Evolutionary conservation across 805 yeast species (phyloP).

Genomic region (Candida nitratophila): DNA sequence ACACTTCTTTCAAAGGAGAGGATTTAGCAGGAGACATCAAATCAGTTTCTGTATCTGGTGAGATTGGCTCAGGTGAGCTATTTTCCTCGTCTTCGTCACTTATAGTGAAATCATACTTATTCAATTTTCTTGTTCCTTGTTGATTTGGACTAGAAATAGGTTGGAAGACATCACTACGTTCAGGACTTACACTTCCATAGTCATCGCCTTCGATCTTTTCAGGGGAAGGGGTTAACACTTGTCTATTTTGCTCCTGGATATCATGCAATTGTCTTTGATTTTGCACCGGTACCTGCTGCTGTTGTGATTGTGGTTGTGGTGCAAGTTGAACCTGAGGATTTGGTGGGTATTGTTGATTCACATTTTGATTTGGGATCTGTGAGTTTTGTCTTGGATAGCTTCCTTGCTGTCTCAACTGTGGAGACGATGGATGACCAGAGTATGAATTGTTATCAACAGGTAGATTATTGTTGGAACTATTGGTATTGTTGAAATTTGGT

Average conservation of each 20-base stretch:
- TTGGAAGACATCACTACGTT: conserved; percentile 6
- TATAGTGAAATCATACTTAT: conserved; percentile 17
- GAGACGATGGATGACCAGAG: not conserved
- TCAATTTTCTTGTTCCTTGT: conserved; percentile 14
- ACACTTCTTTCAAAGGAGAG: conserved; percentile 1
- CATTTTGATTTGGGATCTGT: not conserved
- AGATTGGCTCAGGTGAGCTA: not conserved
- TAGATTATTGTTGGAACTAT: conserved; percentile 5
- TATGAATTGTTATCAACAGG: not conserved
- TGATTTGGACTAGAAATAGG: not conserved
- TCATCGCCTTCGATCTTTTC: not conserved
- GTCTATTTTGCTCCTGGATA: not conserved
- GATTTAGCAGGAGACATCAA: conserved; percentile 1
- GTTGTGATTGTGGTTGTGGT: conserved; percentile 1
- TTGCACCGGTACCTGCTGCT: not conserved
- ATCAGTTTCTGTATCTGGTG: not conserved
- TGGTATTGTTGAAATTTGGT: conserved; percentile 3
- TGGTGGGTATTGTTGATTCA: not conserved
- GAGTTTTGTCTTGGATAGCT: not conserved
- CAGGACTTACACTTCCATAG: not conserved
- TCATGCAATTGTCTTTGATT: not conserved
- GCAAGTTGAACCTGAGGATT: not conserved
- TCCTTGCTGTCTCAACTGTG: not conserved
- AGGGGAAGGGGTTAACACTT: not conserved
- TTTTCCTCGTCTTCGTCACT: conserved; percentile 19